phyloP scores from a whole-genome alignment of 164 flowering plant species.

The Nymphaea thermarum region DNA sequence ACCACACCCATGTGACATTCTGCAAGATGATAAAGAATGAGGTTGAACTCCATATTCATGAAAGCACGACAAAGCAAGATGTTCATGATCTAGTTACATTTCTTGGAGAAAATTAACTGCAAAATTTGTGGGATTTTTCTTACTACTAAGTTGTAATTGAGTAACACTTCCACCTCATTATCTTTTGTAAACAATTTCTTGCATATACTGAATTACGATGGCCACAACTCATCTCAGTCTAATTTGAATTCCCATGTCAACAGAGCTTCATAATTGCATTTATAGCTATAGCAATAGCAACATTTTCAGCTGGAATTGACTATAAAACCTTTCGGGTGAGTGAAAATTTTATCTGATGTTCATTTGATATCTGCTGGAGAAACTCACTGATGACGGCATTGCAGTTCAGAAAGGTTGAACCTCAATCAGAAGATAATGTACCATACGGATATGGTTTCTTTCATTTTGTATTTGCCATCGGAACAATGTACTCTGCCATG shows the following conservation, averaged over 20 bases:
- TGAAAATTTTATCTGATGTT: neutral
- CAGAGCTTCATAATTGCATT: slow-evolving; percentile 87
- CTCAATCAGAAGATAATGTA: slow-evolving; percentile 47
- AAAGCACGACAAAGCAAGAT: too few relatives aligned
- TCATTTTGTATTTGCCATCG: slow-evolving; percentile 86
- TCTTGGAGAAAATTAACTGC: too few relatives aligned
- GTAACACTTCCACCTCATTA: too few relatives aligned
- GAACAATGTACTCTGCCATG: slow-evolving; percentile 93
- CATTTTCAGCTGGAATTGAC: slow-evolving; percentile 92
- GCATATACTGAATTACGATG: too few relatives aligned
- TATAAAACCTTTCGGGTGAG: slow-evolving; percentile 86
- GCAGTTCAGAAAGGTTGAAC: slow-evolving; percentile 63
- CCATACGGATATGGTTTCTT: slow-evolving; percentile 94
- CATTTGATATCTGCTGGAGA: neutral
- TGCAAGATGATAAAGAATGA: too few relatives aligned
- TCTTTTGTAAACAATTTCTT: too few relatives aligned
- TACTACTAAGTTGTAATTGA: too few relatives aligned
- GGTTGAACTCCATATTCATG: too few relatives aligned
- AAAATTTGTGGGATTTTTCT: too few relatives aligned
- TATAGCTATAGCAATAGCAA: slow-evolving; percentile 76
- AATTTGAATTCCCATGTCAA: slow-evolving; percentile 3
- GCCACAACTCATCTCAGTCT: too few relatives aligned
- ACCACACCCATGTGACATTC: too few relatives aligned
- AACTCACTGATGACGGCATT: slow-evolving; percentile 12
- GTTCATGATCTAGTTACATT: too few relatives aligned